A percentile compares a stretch with the other conserved stretches of the same genome.
These are phyloP conservation scores for Umbelopsis sp. DNA, from an alignment of 371 early-diverging fungal species.

Conservation along the genomic window DNA sequence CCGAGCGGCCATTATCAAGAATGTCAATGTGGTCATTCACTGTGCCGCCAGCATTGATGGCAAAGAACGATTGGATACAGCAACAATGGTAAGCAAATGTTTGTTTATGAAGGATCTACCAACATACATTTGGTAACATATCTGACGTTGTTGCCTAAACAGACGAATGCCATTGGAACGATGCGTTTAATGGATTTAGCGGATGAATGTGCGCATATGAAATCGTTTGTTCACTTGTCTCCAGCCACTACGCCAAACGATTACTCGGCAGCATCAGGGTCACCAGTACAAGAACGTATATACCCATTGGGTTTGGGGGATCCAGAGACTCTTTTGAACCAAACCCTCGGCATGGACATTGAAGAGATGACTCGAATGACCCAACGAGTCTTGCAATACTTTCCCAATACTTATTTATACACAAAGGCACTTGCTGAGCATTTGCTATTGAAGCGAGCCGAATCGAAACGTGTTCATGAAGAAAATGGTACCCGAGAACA, in stretches of 20 bases:
- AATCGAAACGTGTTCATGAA: constrained; percentile 32
- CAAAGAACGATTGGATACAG: constrained; percentile 52
- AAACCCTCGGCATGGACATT: constrained; percentile 29
- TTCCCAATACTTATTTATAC: constrained; percentile 58
- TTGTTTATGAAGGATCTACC: not conserved
- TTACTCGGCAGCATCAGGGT: constrained; percentile 1
- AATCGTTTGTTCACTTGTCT: constrained; percentile 57
- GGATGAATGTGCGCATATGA: constrained; percentile 47
- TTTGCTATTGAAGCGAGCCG: constrained; percentile 47
- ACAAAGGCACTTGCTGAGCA: constrained; percentile 64
- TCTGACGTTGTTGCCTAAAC: not conserved
- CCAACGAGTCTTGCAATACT: constrained; percentile 28
- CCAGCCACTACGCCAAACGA: constrained; percentile 43
- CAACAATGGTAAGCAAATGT: constrained; percentile 44
- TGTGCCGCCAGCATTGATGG: constrained; percentile 64
- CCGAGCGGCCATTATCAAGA: constrained; percentile 39
- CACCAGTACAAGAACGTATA: constrained; percentile 30
- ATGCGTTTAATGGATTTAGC: constrained; percentile 55
- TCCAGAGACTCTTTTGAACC: constrained; percentile 38
- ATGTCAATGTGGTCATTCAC: constrained; percentile 55
- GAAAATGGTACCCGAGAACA: constrained; percentile 23
- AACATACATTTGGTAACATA: not conserved
- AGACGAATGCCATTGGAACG: constrained; percentile 61
- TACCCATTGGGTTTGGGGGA: constrained; percentile 51
- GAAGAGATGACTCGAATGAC: constrained; percentile 9